Base-by-base conservation (phyloP, 768 basidiomycete species). In the Amanita exitialis region DNA sequence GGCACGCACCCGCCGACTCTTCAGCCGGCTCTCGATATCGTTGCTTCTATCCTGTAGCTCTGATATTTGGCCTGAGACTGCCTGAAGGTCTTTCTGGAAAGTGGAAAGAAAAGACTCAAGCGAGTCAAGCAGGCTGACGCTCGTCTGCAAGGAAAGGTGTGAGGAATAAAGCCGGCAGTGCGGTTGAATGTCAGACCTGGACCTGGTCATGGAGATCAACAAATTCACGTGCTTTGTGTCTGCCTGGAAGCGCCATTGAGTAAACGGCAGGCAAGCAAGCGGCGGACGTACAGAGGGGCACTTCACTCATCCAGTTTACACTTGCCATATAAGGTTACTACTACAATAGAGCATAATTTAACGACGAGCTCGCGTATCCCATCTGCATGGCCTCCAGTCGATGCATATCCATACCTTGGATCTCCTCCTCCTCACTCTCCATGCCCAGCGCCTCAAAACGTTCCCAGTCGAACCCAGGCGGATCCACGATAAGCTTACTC, bases 31-130 rank as follows among this genome's bases (percentile, higher is more conserved):
- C 56, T 98, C 96, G 15, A 98, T 96, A 37, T 87, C 87, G 57
- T 88, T 86, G 62, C 91, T 94, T 30, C 90, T 77, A 56, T 81
- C 79, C 61, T 98, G 96, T 20, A 99, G 74, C 55, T 97, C 91
- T 1, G 90, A 87, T 63, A 99, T 95, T 64, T 99, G 94, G 3
- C 92, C 90, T 2, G 96, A 97, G 8, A 98, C 96, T 1, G 86
- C 84, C 4, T 91, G 88, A 18, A 99, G 74, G 65, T 99, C 95
- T 58, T 76, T 86, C 66, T 97, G 95, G 61, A 99, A 99, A 0
- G 90, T 96, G 2, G 91, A 92, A 9, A 99, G 76, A 65, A 98
- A 98, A 1, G 82, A 75, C 57, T 96, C 86, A 3, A 99, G 75
- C 1, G 90, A 90, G 61, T 91, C 84, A 48, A 99, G 74, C 16